Conservation (phyloP, 352 stramenopile species). For the Plasmopara muralis region DNA sequence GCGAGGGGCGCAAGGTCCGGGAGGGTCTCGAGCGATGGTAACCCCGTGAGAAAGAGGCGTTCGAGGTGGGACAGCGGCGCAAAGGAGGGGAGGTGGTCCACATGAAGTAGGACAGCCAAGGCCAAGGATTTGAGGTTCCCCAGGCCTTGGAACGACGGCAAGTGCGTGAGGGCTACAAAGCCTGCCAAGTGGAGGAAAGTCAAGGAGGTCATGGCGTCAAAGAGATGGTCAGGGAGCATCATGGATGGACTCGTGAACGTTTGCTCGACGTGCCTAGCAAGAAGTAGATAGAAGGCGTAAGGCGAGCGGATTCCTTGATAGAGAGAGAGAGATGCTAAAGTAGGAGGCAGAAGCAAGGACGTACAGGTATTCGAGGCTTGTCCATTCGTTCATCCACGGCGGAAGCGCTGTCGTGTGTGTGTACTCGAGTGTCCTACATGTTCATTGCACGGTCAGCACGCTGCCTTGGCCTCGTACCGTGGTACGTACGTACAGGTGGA, state of each 20-base stretch:
- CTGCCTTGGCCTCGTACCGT: too few species aligned
- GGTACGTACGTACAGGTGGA: conserved; percentile 22
- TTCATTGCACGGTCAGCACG: background rate
- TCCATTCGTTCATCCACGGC: conserved; percentile 27
- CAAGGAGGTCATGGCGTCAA: conserved; percentile 28
- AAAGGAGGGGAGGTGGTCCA: conserved; percentile 19
- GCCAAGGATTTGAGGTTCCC: conserved; percentile 29
- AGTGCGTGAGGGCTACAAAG: conserved; percentile 15
- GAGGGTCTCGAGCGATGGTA: conserved; percentile 9
- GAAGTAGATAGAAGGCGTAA: background rate
- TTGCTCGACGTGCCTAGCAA: conserved; percentile 17
- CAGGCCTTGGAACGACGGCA: conserved; percentile 27
- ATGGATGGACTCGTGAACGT: conserved; percentile 15
- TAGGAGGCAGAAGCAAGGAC: background rate
- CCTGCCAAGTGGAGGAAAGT: conserved; percentile 30
- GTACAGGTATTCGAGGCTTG: conserved; percentile 34
- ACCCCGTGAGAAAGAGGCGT: conserved; percentile 16
- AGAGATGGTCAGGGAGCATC: conserved; percentile 24
- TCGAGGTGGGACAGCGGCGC: conserved; percentile 15
- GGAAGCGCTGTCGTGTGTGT: conserved; percentile 31
- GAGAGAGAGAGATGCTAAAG: too few species aligned
- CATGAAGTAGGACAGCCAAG: conserved; percentile 12
- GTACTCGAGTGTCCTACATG: conserved; percentile 34
- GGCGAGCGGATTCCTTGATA: too few species aligned
- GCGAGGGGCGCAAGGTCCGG: conserved; percentile 19